phyloP scores from a whole-genome alignment of 495 filamentous ascomycete genomes.

The Penicillium angulare region DNA sequence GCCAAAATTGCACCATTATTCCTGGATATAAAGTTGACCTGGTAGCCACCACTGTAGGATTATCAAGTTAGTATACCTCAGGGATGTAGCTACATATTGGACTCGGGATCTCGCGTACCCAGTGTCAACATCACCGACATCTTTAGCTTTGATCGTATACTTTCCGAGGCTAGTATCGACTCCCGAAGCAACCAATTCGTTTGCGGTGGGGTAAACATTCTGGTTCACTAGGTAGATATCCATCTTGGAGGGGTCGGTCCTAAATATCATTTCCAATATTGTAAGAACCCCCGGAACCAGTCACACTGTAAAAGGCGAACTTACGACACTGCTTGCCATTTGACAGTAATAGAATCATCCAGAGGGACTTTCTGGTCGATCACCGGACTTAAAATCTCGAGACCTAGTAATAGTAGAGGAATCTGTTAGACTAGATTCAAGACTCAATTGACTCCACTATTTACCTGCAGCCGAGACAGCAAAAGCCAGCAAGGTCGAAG shows the following conservation, averaged over 20 bases:
- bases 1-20: constrained; percentile 30
- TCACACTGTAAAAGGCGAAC: not conserved
- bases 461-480: constrained; percentile 23
- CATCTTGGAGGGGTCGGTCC: constrained; percentile 35
- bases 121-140: constrained; percentile 16
- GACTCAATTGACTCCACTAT: not conserved
- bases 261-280: constrained; percentile 7
- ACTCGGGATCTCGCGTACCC: constrained; percentile 25
- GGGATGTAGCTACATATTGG: no score
- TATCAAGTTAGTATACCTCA: no score
- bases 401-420: constrained; percentile 17
- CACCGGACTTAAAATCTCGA: constrained; percentile 24
- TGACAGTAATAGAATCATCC: constrained; percentile 25
- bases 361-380: constrained; percentile 24
- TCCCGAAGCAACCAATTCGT: constrained; percentile 33
- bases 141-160: constrained; percentile 27
- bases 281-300: not conserved
- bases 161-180: constrained; percentile 28
- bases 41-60: constrained; percentile 28
- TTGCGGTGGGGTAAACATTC: constrained; percentile 32
- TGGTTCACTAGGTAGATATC: constrained; percentile 37
- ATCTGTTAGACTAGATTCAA: not conserved
- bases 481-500: constrained; percentile 16
- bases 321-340: constrained; percentile 30
- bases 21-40: constrained; percentile 32